phyloP scores from a whole-genome alignment of 352 stramenopile species.

The Phytophthora chlamydospora region DNA sequence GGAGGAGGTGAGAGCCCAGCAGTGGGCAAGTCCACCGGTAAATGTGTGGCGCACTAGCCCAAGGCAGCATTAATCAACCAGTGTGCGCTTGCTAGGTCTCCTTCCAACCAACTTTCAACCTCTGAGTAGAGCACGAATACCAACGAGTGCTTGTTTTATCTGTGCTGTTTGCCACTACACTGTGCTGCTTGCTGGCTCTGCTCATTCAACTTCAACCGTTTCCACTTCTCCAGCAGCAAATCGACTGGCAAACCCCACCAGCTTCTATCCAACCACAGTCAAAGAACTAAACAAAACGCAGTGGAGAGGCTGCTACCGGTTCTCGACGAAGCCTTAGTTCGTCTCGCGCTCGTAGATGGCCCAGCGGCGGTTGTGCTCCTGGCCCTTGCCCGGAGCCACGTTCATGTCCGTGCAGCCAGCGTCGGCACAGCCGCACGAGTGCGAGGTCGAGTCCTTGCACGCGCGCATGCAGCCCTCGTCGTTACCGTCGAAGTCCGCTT shows the following conservation, averaged over 20 bases:
- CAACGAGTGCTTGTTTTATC: conserved; percentile 29
- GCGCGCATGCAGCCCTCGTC: conserved; percentile 79
- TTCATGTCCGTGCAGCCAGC: conserved; percentile 75
- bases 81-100: conserved; percentile 8
- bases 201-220: conserved; percentile 29
- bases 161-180: conserved; percentile 15
- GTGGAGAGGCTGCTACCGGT: background rate
- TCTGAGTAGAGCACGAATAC: conserved; percentile 14
- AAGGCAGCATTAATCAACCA: conserved; percentile 32
- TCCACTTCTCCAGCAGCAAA: conserved; percentile 29
- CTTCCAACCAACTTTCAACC: background rate
- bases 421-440: conserved; percentile 89
- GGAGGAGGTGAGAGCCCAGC: background rate
- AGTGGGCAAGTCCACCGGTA: conserved; percentile 7
- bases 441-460: conserved; percentile 76
- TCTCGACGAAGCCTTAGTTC: conserved; percentile 23
- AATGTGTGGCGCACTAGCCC: background rate
- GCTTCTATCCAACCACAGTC: conserved; percentile 34
- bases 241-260: conserved; percentile 15
- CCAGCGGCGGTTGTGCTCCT: conserved; percentile 92
- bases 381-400: conserved; percentile 66
- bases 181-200: conserved; percentile 16
- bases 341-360: conserved; percentile 83
- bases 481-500: conserved; percentile 75
- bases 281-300: conserved; percentile 34